These are phyloP conservation scores for Vitellaria paradoxa DNA, from an alignment of 179 eudicot genomes.

Conservation along the genomic window DNA sequence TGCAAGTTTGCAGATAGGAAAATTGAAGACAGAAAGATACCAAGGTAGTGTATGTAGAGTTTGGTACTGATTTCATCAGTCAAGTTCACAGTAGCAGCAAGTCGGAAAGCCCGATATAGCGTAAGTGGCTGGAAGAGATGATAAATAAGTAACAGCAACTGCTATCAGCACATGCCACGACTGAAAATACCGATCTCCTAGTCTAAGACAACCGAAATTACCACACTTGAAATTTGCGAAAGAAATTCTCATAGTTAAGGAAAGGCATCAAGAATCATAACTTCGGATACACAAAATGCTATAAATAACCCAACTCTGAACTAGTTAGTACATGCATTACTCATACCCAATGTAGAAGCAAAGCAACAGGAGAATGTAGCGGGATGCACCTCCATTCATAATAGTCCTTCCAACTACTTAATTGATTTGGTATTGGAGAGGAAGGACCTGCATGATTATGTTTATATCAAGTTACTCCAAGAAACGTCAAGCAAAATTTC, in stretches of 20 bases:
- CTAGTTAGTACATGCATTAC: background rate
- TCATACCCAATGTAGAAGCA: slow-evolving; percentile 88
- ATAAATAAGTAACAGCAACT: background rate
- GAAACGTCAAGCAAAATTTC: background rate
- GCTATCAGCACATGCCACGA: background rate
- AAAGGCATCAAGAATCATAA: too few relatives aligned
- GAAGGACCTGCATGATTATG: slow-evolving; percentile 53
- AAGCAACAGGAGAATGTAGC: slow-evolving; percentile 67
- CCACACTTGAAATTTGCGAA: too few relatives aligned
- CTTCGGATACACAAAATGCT: too few relatives aligned
- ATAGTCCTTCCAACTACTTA: slow-evolving; percentile 78
- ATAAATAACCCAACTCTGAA: too few relatives aligned
- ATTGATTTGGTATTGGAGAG: slow-evolving; percentile 43
- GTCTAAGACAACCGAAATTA: too few relatives aligned
- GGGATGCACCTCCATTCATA: slow-evolving; percentile 88
- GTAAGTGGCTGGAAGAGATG: slow-evolving; percentile 68
- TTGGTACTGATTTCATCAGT: slow-evolving; percentile 26
- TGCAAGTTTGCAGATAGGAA: background rate
- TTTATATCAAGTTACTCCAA: background rate
- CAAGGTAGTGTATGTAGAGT: slow-evolving; percentile 76
- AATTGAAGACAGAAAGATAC: slow-evolving; percentile 31
- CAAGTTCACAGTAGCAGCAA: slow-evolving; percentile 37
- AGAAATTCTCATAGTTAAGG: too few relatives aligned
- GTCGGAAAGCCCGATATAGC: slow-evolving; percentile 60
- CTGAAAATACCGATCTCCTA: background rate